Evolutionary conservation across 805 yeast species (phyloP), one percentile per base, ranked within the genome.

Genomic region (Metahyphopichia silvanorum): DNA sequence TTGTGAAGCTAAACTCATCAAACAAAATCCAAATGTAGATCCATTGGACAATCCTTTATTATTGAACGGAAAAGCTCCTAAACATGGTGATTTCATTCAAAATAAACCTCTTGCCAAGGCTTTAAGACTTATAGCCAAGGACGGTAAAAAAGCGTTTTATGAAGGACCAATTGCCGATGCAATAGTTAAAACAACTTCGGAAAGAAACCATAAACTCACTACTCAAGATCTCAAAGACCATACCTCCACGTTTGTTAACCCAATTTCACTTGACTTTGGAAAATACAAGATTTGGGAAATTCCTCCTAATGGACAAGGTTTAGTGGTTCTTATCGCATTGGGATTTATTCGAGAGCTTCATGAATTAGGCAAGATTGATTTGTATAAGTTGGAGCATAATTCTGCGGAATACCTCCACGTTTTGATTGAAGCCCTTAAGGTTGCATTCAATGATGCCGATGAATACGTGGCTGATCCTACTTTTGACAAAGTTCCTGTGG

Each of bases 271-370:
- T 33, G 69, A 72, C 21, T 67, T 77, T 34, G 60, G 72, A 29
- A 83, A 74, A 8, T 48, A 57, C 29, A 69, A 66, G 18, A 63
- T 85, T 16, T 81, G 89, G 86, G 93, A 85, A 53, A 78, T 84
- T 40, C 93, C 95, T 8, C 95, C 95, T 10, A 84, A 79, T 54
- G 86, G 91, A 4, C 86, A 85, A 33, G 94, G 94, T 6, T 56
- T 85, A 10, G 84, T 85, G 27, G 93, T 89, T 0, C 60, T 85
- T 31, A 59, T 82, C 12, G 79, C 91, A 0, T 55, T 83, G 31
- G 93, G 91, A 0, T 64, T 81, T 27, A 70, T 85, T 40, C 70
- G 69, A 43, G 73, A 74, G 22, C 63, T 85, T 37, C 76, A 75
- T 20, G 60, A 59, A 12, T 38, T 48, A 12, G 72, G 74, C 3